Evolutionary conservation across 2,329 filamentous ascomycete genomes (phyloP), one percentile per base, ranked within the genome.

Genomic region (Aspergillus candidus): DNA sequence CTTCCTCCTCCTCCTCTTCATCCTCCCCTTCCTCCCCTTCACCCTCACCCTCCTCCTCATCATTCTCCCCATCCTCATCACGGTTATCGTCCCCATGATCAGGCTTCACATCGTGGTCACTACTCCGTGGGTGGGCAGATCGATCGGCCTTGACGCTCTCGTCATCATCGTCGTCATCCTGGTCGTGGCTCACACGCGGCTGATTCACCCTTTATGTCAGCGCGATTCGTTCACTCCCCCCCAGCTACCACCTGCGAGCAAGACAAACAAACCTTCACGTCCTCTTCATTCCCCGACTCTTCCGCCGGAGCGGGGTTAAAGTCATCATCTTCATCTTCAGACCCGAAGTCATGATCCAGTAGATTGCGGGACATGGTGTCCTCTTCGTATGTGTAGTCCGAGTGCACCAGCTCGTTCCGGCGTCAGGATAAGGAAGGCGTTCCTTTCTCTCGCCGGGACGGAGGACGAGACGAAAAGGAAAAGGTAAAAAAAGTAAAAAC

Each of bases 231-330:
- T 18, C 15, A 31, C 57, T 10, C 34, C 39, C 12, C 11, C 34
- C 38, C 34, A 35, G 31, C 43, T 49, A 43, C 35, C 52, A 34
- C 6, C 6, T 45, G 48, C 50, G 32, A 32, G 46, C 52, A 27
- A 41, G 68, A 62, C 50, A 32, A 32, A 48, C 52, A 27, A 41
- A 69, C 63, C 57, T 61, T 56, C 13, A 47, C 31, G 4, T 49
- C 69, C 52, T 73, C 76, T 48, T 88, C 86, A 39, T 81, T 82
- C 53, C 91, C 87, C 3, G 86, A 93, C 30, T 80, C 60, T 46
- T 88, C 80, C 48, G 80, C 84, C 14, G 84, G 83, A 38, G 77
- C 80, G 40, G 89, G 90, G 65, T 95, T 94, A 76, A 96, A 95
- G 65, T 91, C 85, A 48, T 86, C 83, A 56, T 94, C 89, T 40